A percentile compares a stretch with the other conserved stretches of the same genome.
phyloP scores from a whole-genome alignment of 805 yeast species.

The Candida peoriensis region DNA sequence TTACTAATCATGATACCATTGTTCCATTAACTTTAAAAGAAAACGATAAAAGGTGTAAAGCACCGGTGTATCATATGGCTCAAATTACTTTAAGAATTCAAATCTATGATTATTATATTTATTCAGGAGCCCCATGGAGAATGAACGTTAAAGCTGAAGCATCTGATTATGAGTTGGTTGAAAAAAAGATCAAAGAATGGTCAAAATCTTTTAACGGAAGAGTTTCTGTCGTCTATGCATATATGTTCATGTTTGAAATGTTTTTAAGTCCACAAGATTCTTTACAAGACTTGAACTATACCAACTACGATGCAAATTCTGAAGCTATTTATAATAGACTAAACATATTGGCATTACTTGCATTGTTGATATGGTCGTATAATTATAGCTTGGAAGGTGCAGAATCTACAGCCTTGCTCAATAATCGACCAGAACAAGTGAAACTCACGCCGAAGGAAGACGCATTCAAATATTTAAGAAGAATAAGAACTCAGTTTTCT shows the following conservation, averaged over 20 bases:
- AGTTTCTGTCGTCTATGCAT: conserved; percentile 55
- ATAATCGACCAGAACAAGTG: conserved; percentile 14
- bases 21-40: conserved; percentile 19
- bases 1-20: conserved; percentile 7
- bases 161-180: conserved; percentile 43
- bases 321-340: conserved; percentile 43
- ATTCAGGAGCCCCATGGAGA: conserved; percentile 78
- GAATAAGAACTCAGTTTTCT: conserved; percentile 41
- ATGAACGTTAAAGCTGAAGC: conserved; percentile 61
- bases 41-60: conserved; percentile 48
- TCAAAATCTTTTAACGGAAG: conserved; percentile 42
- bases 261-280: conserved; percentile 49
- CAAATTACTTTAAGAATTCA: conserved; percentile 68
- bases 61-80: conserved; percentile 67
- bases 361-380: conserved; percentile 45
- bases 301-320: conserved; percentile 43
- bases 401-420: conserved; percentile 31
- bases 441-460: conserved; percentile 36
- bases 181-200: conserved; percentile 49
- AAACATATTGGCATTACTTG: conserved; percentile 28
- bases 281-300: conserved; percentile 33
- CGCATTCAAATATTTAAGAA: conserved; percentile 44
- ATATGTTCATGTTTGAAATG: conserved; percentile 57
- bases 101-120: conserved; percentile 73
- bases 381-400: conserved; percentile 44